Conservation (phyloP, 1,139 yeast genomes). For the Chernovozyma aurita region DNA sequence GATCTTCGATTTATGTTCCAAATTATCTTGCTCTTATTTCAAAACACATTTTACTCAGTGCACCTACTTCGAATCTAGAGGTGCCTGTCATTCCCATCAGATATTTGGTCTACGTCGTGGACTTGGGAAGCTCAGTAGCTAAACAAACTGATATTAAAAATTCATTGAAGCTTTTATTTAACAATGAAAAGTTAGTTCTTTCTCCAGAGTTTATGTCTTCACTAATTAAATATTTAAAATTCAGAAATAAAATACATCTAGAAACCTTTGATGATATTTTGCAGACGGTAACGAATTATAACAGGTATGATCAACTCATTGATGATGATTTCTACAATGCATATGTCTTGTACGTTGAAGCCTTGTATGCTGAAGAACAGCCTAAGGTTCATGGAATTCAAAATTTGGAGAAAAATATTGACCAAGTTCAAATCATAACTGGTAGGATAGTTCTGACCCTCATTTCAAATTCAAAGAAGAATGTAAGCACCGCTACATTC, state of each 20-base stretch:
- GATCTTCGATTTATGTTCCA: constrained; percentile 16
- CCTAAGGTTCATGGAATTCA: constrained; percentile 37
- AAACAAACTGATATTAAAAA: background rate
- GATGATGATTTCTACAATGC: constrained; percentile 19
- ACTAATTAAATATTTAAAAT: constrained; percentile 18
- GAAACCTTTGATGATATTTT: constrained; percentile 21
- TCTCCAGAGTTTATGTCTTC: constrained; percentile 17
- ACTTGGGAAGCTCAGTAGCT: constrained; percentile 16
- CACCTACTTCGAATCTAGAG: constrained; percentile 9
- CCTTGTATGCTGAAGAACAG: constrained; percentile 20
- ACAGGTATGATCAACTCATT: constrained; percentile 6
- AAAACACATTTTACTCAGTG: constrained; percentile 12
- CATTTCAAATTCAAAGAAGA: background rate
- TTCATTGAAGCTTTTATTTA: constrained; percentile 4
- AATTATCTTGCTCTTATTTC: constrained; percentile 25
- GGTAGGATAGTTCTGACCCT: background rate
- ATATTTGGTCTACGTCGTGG: constrained; percentile 21
- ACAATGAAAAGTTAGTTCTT: constrained; percentile 2
- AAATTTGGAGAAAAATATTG: constrained; percentile 26
- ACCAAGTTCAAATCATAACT: constrained; percentile 14
- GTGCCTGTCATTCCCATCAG: constrained; percentile 13
- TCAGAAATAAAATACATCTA: constrained; percentile 15
- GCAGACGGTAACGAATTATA: constrained; percentile 6
- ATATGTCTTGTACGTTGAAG: constrained; percentile 26
- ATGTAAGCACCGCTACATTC: constrained; percentile 7